phyloP scores from a whole-genome alignment of 495 filamentous ascomycete genomes.

The Beverwykella pulmonaria region DNA sequence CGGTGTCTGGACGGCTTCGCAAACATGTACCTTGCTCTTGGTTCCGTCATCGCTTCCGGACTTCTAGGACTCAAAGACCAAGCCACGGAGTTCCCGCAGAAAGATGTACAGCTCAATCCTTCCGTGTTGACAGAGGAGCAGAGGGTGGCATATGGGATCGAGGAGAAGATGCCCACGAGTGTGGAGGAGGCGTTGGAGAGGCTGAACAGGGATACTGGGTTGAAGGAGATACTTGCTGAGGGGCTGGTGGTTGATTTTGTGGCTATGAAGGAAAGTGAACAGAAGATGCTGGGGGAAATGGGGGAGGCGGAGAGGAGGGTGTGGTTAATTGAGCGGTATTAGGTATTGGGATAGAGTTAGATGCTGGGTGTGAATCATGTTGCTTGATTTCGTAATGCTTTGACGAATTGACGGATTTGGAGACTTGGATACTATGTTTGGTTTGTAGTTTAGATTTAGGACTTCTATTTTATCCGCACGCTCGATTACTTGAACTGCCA shows the following conservation, averaged over 20 bases:
- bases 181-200: constrained; percentile 37
- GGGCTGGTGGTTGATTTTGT: constrained; percentile 42
- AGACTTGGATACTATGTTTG: too few species aligned
- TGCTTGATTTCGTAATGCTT: too few species aligned
- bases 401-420: too few species aligned
- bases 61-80: constrained; percentile 58
- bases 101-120: constrained; percentile 36
- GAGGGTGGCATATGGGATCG: constrained; percentile 57
- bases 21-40: constrained; percentile 70
- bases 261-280: constrained; percentile 44
- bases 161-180: constrained; percentile 34
- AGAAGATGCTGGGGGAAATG: constrained; percentile 46
- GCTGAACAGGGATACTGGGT: constrained; percentile 38
- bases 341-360: constrained; percentile 1
- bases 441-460: too few species aligned
- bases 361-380: background rate
- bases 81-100: constrained; percentile 46
- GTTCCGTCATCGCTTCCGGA: constrained; percentile 68
- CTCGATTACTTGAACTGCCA: too few species aligned
- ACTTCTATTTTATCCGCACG: too few species aligned
- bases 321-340: constrained; percentile 48
- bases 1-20: constrained; percentile 71
- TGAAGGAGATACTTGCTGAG: constrained; percentile 35
- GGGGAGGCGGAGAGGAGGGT: constrained; percentile 37
- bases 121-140: constrained; percentile 51